Conservation (phyloP, 805 yeast genomes). For the Spathaspora sp. region DNA sequence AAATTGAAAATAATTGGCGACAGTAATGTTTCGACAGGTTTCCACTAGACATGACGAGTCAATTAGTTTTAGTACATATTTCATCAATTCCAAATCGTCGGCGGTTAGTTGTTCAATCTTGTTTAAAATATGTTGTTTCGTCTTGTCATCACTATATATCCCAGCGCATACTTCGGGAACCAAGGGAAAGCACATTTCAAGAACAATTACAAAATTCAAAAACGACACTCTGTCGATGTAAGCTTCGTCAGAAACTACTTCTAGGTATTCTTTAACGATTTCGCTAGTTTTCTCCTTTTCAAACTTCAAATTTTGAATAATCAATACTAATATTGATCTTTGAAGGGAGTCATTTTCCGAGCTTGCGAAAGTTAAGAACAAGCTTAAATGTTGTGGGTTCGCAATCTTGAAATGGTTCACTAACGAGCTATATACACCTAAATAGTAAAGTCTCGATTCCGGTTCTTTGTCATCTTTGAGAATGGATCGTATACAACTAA, state of each 20-base stretch:
- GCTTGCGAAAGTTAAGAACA: constrained; percentile 15
- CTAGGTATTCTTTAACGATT: constrained; percentile 20
- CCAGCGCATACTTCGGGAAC: constrained; percentile 19
- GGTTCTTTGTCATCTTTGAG: background rate
- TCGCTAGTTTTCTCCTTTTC: constrained; percentile 12
- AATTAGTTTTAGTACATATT: constrained; percentile 17
- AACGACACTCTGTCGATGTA: constrained; percentile 10
- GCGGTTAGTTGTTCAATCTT: background rate
- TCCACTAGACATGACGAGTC: constrained; percentile 48
- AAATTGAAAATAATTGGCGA: constrained; percentile 40
- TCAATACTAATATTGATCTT: constrained; percentile 17
- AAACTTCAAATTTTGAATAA: constrained; percentile 17
- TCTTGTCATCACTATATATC: constrained; percentile 17
- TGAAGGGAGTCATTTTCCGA: constrained; percentile 10
- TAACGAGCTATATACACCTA: constrained; percentile 17
- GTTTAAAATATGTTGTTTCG: constrained; percentile 13
- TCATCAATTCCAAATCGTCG: constrained; percentile 5
- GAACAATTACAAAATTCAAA: constrained; percentile 16
- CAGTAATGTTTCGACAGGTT: constrained; percentile 43
- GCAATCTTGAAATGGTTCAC: constrained; percentile 15
- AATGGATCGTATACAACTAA: constrained; percentile 2
- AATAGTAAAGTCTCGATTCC: constrained; percentile 7
- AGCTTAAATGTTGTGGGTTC: constrained; percentile 17
- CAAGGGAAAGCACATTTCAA: constrained; percentile 25
- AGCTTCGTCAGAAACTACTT: constrained; percentile 13